phyloP scores from a whole-genome alignment of 1,284 basidiomycete species.

The Papiliotrema flavescens region DNA sequence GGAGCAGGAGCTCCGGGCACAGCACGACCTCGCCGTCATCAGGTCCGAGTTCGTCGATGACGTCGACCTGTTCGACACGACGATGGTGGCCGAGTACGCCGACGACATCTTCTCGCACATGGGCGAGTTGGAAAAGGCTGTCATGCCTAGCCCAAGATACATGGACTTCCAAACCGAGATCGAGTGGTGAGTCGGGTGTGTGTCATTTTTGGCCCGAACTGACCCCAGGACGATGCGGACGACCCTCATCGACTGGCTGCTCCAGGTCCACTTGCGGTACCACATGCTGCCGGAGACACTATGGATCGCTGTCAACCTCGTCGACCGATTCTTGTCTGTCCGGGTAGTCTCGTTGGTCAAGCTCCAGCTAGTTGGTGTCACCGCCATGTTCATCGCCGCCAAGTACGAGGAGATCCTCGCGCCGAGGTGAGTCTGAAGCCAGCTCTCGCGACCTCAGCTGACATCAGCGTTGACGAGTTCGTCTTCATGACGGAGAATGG shows the following conservation, averaged over 20 bases:
- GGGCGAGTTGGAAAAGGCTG: slow-evolving; percentile 79
- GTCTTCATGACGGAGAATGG: slow-evolving; percentile 96
- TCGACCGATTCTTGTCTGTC: slow-evolving; percentile 62
- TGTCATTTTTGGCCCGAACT: background rate
- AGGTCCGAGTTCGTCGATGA: slow-evolving; percentile 59
- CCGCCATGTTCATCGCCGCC: slow-evolving; percentile 63
- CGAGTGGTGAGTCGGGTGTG: slow-evolving; percentile 61
- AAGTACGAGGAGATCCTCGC: slow-evolving; percentile 69
- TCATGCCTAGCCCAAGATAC: slow-evolving; percentile 91
- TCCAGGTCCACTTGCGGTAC: slow-evolving; percentile 63
- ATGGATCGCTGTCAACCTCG: slow-evolving; percentile 64
- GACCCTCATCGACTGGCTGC: slow-evolving; percentile 58
- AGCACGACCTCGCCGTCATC: slow-evolving; percentile 42
- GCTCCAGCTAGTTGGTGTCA: slow-evolving; percentile 62
- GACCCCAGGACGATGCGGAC: slow-evolving; percentile 55
- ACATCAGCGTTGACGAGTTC: slow-evolving; percentile 78
- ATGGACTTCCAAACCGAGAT: slow-evolving; percentile 94
- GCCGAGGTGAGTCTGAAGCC: slow-evolving; percentile 51
- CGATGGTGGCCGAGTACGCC: slow-evolving; percentile 97
- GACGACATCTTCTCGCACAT: slow-evolving; percentile 98
- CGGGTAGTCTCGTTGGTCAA: slow-evolving; percentile 61
- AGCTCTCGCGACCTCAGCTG: background rate
- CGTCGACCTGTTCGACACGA: slow-evolving; percentile 81
- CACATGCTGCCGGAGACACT: slow-evolving; percentile 66
- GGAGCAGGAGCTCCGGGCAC: slow-evolving; percentile 36